A percentile compares a stretch with the other conserved stretches of the same genome.
These are phyloP conservation scores for Closterium sp. DNA, from an alignment of 139 green algal genomes.

Conservation along the genomic window DNA sequence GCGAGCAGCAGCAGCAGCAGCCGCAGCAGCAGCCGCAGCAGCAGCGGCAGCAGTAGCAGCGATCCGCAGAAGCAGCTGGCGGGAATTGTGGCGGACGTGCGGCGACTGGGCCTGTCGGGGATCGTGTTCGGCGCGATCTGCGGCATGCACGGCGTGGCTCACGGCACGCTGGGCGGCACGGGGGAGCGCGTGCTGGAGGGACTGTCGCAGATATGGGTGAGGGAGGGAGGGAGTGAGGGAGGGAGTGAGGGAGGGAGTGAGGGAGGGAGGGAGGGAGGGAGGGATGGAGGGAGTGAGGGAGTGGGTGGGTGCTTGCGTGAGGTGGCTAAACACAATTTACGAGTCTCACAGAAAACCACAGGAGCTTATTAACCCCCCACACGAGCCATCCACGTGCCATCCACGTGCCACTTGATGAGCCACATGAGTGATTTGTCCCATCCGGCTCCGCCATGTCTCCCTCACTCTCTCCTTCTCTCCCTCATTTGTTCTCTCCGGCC, in stretches of 20 bases:
- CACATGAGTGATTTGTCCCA: too few species aligned
- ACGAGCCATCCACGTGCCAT: background rate
- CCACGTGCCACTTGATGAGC: too few species aligned
- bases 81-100: background rate
- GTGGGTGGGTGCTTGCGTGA: too few species aligned
- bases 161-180: background rate
- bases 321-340: too few species aligned
- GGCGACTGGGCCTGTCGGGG: background rate
- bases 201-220: background rate
- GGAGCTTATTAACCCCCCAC: too few species aligned
- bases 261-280: background rate
- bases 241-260: background rate
- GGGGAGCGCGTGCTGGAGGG: background rate
- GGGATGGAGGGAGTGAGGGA: too few species aligned
- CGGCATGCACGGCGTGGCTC: background rate
- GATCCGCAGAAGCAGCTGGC: background rate
- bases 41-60: background rate
- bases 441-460: too few species aligned
- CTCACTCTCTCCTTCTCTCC: too few species aligned
- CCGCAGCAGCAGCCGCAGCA: background rate
- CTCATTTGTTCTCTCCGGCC: too few species aligned
- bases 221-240: background rate
- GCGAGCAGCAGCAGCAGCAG: background rate
- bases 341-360: too few species aligned
- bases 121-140: background rate